Base-by-base conservation (phyloP, 2,329 filamentous ascomycete genomes). In the Ascochyta koolunga region DNA sequence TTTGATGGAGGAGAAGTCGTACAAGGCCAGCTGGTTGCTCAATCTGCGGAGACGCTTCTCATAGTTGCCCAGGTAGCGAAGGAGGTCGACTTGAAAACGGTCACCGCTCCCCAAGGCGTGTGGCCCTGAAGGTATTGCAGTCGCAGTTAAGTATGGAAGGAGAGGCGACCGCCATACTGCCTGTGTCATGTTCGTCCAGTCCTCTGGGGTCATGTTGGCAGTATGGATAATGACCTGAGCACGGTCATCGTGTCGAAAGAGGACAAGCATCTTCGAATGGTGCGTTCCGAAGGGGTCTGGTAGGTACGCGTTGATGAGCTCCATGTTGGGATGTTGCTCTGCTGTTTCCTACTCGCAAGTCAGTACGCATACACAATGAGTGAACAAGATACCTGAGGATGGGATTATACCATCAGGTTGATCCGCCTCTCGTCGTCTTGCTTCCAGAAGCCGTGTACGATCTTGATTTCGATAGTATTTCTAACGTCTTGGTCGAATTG, bases 181-280 rank as follows among this genome's bases (percentile, higher is more conserved):
- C 71, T 96, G 91, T 0, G 87, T 89, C 89, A 96, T 90, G 63
- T 95, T 95, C 1, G 80, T 83, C 92, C 92, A 96, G 71, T 96
- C 92, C 50, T 87, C 86, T 4, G 82, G 69, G n/a, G 96, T 93
- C 88, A 96, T 91, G 64, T 96, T 96, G 16, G 92, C 91, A 0
- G 92, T 96, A 64, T 96, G 90, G 25, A 96, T 92, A 50, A 96
- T 76, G 5, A 96, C 78, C 74, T 96, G 89, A 0, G 88, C 89
- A 0, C 82, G 84, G 58, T 89, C 86, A 68, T 96, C 91, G 70
- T 89, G 86, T 5, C 89, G 83, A 57, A 96, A 80, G 4, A 96
- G 74, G n/a, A 96, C 79, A 73, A 96, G 58, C 89, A 96, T 95
- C 74, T 96, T 95, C 11, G 89, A 82, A 67, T 87, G 91, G 72